These are phyloP conservation scores for Botrytis fragariae DNA, from an alignment of 2,329 filamentous ascomycete genomes.

Conservation along the genomic window DNA sequence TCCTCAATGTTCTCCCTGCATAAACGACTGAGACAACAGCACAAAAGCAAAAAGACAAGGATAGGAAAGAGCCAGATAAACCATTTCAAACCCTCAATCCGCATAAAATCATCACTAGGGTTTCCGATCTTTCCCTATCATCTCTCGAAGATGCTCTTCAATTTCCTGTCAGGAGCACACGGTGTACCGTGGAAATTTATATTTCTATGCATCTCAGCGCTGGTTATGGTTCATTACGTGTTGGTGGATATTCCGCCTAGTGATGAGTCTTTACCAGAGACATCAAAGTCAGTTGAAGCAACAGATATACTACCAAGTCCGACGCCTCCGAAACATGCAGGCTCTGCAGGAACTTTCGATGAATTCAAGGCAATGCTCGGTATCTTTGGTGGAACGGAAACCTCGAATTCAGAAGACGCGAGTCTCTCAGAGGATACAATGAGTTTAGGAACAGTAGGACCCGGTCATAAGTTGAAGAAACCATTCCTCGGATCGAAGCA, in stretches of 20 bases:
- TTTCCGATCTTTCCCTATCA: neutral
- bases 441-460: neutral
- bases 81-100: neutral
- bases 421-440: neutral
- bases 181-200: slow-evolving; percentile 19
- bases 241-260: slow-evolving; percentile 12
- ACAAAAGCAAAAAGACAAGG: neutral
- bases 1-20: slow-evolving; percentile 9
- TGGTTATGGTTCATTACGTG: slow-evolving; percentile 16
- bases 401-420: neutral
- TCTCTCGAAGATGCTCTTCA: slow-evolving; percentile 11
- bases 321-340: neutral
- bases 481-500: slow-evolving; percentile 15
- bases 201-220: slow-evolving; percentile 2
- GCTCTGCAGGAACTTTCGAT: slow-evolving; percentile 19
- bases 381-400: neutral
- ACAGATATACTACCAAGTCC: neutral
- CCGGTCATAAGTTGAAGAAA: neutral
- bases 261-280: neutral
- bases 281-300: neutral
- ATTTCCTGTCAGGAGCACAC: slow-evolving; percentile 4
- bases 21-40: neutral
- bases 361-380: slow-evolving; percentile 21
- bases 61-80: slow-evolving; percentile 4
- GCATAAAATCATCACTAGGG: neutral